phyloP scores from a whole-genome alignment of 2,329 filamentous ascomycete genomes.

The Fusarium fujikuroi region DNA sequence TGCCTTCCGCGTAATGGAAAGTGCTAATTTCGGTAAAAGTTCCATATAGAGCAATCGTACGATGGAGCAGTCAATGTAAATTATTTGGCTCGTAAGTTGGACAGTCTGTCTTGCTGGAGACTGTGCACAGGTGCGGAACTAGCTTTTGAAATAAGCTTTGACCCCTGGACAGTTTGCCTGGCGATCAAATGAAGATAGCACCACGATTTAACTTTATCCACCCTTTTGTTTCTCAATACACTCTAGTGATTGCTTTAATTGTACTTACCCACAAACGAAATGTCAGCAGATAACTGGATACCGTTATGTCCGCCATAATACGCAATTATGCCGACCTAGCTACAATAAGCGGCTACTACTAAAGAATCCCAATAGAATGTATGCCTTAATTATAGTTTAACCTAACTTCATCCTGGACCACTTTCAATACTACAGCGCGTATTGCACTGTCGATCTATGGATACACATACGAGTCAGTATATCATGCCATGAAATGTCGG shows the following conservation, averaged over 20 bases:
- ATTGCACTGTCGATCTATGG: neutral
- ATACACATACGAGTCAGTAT: neutral
- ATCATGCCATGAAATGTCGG: neutral
- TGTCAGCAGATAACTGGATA: neutral
- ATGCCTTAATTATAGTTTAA: neutral
- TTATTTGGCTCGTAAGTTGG: too few relatives aligned
- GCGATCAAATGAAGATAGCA: neutral
- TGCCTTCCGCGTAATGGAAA: too few relatives aligned
- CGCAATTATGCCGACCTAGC: fast-evolving
- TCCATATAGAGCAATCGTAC: neutral
- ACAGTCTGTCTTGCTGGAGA: too few relatives aligned
- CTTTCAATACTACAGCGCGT: neutral
- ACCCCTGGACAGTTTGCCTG: neutral
- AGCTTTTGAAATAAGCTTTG: neutral
- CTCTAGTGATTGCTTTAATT: fast-evolving
- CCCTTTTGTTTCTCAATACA: neutral
- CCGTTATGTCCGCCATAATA: too few relatives aligned
- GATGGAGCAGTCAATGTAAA: too few relatives aligned
- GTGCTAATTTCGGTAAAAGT: neutral
- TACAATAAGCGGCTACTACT: neutral
- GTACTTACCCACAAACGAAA: neutral
- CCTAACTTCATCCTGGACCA: neutral
- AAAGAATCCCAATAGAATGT: fast-evolving
- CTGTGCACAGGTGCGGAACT: neutral
- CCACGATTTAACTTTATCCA: neutral